A percentile compares a stretch with the other conserved stretches of the same genome.
These are phyloP conservation scores for Hirschioporus abietinus DNA, from an alignment of 768 basidiomycete genomes.

Conservation along the genomic window DNA sequence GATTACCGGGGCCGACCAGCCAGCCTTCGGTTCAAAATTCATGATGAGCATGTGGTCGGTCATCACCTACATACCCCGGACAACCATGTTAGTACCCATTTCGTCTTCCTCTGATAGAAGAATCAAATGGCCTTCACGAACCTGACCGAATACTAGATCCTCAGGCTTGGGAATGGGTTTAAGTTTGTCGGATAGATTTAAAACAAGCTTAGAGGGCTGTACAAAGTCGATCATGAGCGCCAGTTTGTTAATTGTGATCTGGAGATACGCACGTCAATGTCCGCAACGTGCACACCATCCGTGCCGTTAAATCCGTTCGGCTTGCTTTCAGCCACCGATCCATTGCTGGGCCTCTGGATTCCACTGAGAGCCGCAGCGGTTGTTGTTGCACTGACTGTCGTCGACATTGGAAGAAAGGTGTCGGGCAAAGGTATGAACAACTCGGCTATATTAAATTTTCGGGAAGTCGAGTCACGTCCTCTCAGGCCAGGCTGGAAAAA, in stretches of 20 bases:
- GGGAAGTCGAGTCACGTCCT: background rate
- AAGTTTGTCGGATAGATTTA: conserved; percentile 39
- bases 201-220: conserved; percentile 51
- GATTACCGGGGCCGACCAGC: conserved; percentile 72
- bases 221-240: background rate
- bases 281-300: background rate
- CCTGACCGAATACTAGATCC: conserved; percentile 53
- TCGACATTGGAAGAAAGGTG: background rate
- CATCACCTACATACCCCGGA: conserved; percentile 35
- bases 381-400: background rate
- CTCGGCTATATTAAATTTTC: background rate
- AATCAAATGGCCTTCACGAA: conserved; percentile 20
- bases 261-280: background rate
- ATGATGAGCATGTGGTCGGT: conserved; percentile 77
- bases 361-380: background rate
- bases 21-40: conserved; percentile 53
- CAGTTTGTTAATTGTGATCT: background rate
- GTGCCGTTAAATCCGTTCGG: background rate
- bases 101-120: background rate
- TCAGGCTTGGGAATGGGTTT: conserved; percentile 48
- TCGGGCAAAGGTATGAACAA: background rate
- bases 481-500: background rate
- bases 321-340: background rate
- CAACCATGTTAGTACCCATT: conserved; percentile 5
- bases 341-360: background rate